Base-by-base conservation (phyloP, 345 rosid genomes). In the Cardamine occulta region DNA sequence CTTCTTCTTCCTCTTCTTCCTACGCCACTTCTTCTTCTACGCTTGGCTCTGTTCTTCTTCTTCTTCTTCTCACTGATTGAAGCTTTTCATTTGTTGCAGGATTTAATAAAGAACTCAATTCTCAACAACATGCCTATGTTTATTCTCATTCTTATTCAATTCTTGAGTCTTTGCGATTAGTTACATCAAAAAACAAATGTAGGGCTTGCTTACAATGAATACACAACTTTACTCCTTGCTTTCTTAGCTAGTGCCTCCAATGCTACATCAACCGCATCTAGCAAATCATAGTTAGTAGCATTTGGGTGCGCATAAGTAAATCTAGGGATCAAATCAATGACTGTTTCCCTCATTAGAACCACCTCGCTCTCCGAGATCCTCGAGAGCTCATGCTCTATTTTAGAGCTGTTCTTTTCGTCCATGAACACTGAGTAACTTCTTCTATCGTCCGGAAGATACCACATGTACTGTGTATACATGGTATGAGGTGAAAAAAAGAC, bases 261-360 rank as follows among this genome's bases (percentile, higher is more conserved):
- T 0, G 80, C 74, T 42, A 76, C 49, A 69, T 75, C 79, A 68
- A 75, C 68, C 18, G 68, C 74, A 51, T 75, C 79, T 10, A 45
- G 47, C 28, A 75, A 68, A 39, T 51, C 63, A 60, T 60, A 60
- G 18, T 37, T 60, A 21, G 48, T 37, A 37, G 65, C 48, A 1
- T 60, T 60, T 19, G 65, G 65, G 65, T 60, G 65, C 6, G 65
- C 48, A 37, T 60, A 75, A 39, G 79, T 75, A 19, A 75, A 2
- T 1, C 52, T 75, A 0, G 79, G 79, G 55, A 75, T 68, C 79
- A 75, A 37, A 67, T 1, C 35, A 11, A 75, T 60, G 24, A 75
- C 68, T 1, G 19, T 29, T 10, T 68, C 74, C 28, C 56, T 60
- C 79, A 75, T 68, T 26, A 6, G 17, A 19, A 19, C 65, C 29